phyloP scores from a whole-genome alignment of 495 filamentous ascomycete genomes.

The Neurospora tetrasperma region DNA sequence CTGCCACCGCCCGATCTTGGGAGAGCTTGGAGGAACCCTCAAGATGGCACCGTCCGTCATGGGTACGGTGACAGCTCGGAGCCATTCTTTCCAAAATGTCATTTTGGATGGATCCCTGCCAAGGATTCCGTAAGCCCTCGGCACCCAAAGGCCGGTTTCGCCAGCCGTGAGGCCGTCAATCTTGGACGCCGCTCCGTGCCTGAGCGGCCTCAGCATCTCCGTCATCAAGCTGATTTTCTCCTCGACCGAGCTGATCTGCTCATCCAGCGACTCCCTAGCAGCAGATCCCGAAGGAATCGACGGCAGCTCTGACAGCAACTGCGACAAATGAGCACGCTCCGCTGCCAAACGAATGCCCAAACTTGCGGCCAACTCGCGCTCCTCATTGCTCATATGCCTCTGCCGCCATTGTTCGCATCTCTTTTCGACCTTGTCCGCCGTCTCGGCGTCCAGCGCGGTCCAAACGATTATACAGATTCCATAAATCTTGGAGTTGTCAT shows the following conservation, averaged over 20 bases:
- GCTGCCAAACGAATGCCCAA: slow-evolving; percentile 81
- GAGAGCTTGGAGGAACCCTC: slow-evolving; percentile 77
- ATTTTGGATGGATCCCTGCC: slow-evolving; percentile 76
- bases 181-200: slow-evolving; percentile 90
- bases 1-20: slow-evolving; percentile 91
- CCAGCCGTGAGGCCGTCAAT: slow-evolving; percentile 95
- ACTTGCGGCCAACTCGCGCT: slow-evolving; percentile 86
- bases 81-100: slow-evolving; percentile 98
- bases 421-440: slow-evolving; percentile 81
- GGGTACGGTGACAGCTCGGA: slow-evolving; percentile 81
- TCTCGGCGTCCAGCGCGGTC: slow-evolving; percentile 72
- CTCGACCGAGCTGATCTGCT: slow-evolving; percentile 89
- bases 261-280: slow-evolving; percentile 74
- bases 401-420: slow-evolving; percentile 90
- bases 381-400: slow-evolving; percentile 91
- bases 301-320: slow-evolving; percentile 73
- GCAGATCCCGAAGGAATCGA: slow-evolving; percentile 67
- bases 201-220: slow-evolving; percentile 82
- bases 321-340: slow-evolving; percentile 82
- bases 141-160: slow-evolving; percentile 94
- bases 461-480: slow-evolving; percentile 87
- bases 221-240: slow-evolving; percentile 97
- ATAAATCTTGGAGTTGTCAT: slow-evolving; percentile 83
- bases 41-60: slow-evolving; percentile 84
- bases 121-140: slow-evolving; percentile 85